These are phyloP conservation scores for Penicillium samsonianum DNA, from an alignment of 495 filamentous ascomycete species.

Conservation along the genomic window DNA sequence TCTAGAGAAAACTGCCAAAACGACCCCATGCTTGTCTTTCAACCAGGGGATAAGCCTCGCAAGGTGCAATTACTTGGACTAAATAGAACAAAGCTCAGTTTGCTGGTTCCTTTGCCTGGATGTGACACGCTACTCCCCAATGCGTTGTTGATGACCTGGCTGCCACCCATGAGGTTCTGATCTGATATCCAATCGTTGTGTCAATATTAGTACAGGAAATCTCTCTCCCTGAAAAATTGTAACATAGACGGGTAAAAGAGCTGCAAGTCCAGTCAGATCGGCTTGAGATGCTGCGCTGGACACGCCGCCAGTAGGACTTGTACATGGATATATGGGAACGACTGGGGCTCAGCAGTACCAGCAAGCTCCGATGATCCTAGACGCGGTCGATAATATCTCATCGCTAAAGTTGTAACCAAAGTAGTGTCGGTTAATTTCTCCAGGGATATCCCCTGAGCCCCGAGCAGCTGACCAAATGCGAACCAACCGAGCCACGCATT, in stretches of 20 bases:
- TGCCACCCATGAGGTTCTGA: background rate
- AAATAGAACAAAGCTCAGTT: too few species aligned
- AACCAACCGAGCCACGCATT: background rate
- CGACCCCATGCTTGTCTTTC: too few species aligned
- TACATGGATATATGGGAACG: background rate
- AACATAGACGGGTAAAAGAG: too few species aligned
- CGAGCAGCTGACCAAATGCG: background rate
- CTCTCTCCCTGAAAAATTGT: too few species aligned
- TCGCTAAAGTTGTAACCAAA: background rate
- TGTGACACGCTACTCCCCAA: background rate
- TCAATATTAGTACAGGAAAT: background rate
- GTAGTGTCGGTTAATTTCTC: background rate
- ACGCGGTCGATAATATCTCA: background rate
- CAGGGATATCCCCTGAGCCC: background rate
- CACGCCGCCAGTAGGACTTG: background rate
- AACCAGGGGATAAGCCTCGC: too few species aligned
- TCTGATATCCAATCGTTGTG: background rate
- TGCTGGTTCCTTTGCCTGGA: too few species aligned
- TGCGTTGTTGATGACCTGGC: background rate
- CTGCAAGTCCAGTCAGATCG: too few species aligned
- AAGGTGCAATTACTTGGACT: too few species aligned
- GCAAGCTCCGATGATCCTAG: background rate
- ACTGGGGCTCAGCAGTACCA: background rate
- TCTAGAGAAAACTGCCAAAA: too few species aligned
- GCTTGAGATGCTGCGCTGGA: background rate